These are phyloP conservation scores for Canavalia gladiata DNA, from an alignment of 306 rosid species.

Conservation along the genomic window DNA sequence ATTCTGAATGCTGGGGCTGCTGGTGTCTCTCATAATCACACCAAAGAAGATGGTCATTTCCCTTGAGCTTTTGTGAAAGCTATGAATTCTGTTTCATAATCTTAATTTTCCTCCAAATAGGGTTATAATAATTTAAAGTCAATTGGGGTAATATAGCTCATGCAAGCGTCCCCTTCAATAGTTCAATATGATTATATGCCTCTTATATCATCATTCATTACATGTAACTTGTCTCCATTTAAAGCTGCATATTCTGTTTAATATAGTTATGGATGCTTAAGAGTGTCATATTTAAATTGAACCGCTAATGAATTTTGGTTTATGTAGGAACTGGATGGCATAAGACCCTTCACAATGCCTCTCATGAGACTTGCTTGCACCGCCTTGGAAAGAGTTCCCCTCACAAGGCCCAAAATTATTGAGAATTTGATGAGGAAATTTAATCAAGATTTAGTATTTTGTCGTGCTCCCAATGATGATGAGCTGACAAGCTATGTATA, in stretches of 20 bases:
- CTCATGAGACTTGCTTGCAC: slow-evolving; percentile 96
- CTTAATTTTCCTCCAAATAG: neutral
- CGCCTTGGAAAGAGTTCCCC: slow-evolving; percentile 91
- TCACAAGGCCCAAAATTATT: slow-evolving; percentile 77
- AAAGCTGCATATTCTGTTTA: slow-evolving; percentile 29
- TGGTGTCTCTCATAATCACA: neutral
- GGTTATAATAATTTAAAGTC: neutral
- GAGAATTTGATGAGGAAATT: slow-evolving; percentile 82
- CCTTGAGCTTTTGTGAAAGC: neutral
- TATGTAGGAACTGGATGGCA: slow-evolving; percentile 82
- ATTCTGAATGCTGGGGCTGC: neutral
- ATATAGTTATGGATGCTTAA: slow-evolving; percentile 24
- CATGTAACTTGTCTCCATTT: neutral
- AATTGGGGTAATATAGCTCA: neutral
- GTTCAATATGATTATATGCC: neutral
- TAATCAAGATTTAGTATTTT: slow-evolving; percentile 87
- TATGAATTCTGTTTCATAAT: neutral
- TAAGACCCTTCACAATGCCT: slow-evolving; percentile 98
- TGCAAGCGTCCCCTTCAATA: slow-evolving; percentile 1
- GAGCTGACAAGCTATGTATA: slow-evolving; percentile 68
- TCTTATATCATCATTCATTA: neutral
- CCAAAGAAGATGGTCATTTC: neutral
- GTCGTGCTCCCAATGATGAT: slow-evolving; percentile 81
- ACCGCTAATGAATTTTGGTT: slow-evolving; percentile 41
- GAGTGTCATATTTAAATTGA: slow-evolving; percentile 14